Base-by-base conservation (phyloP, 2,329 filamentous ascomycete genomes). In the Ophiocordyceps australis region DNA sequence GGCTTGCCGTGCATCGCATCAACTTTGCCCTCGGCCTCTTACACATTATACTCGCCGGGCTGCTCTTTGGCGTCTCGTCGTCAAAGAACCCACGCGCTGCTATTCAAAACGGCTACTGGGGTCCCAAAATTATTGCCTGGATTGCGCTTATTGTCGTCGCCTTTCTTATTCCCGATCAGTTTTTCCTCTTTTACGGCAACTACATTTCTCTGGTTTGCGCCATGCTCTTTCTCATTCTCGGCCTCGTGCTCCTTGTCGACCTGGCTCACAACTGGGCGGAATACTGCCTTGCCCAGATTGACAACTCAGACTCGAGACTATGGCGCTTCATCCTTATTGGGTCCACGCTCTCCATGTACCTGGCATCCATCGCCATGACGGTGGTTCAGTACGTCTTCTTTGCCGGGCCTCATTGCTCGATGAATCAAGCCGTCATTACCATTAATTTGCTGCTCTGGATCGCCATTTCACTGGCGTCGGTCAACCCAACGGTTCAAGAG, bases 31-130 rank as follows among this genome's bases (percentile, higher is more conserved):
- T 98, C 28, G 89, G 85, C 17, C 60, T 94, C 27, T 93, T 98
- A 57, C 89, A 98, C 52, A 62, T 91, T 24, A 63, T 93, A 35
- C 70, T 95, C 39, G 83, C 81, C 5, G 57, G 82, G 25, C 63
- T 94, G 32, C 65, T 98, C 23, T 62, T 95, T 28, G 89, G 89
- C 26, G 83, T 98, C 26, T 71, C 69, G 27, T 82, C 74, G 24
- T 89, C 85, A 14, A 89, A 80, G 49, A 79, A 92, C 47, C 77
- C 78, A 23, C 76, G 89, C 35, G 85, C 89, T 3, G 67, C 72
- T 12, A 66, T 98, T 28, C 89, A 98, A 47, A 98, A 98, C 54
- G 89, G 86, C n/a, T 98, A 82, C 53, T 98, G 89, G 89, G 89
- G 85, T 2, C 89, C 89, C 23, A 98, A 98, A 57, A 65, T 98